Evolutionary conservation across 805 yeast species (phyloP), one percentile per base, ranked within the genome.

Genomic region (Groenewaldozyma salmanticensis): DNA sequence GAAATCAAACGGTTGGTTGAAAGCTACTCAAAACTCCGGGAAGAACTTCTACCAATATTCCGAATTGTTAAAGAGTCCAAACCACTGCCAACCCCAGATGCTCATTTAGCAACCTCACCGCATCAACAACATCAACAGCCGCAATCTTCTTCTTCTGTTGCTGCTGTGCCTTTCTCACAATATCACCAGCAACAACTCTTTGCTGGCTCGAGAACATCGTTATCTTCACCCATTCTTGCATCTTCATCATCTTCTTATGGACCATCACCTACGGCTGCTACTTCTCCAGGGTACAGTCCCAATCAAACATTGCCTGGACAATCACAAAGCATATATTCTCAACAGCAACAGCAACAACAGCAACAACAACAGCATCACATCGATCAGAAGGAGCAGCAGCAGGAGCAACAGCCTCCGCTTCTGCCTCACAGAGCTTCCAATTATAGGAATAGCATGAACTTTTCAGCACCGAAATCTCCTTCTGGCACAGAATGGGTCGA

Each of bases 1-100:
- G 67, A 62, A 43, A 49, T 62, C 42, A 65, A 64, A 45, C 62
- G 60, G 45, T 64, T 81, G 37, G 62, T 63, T 39, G 83, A 77
- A 19, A 72, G 70, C 51, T 72, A 77, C 53, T 60, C 65, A 35
- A 67, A 74, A 51, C 65, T 81, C 47, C 67, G 80, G 39, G 75
- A 78, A 35, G 88, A 81, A 46, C 59, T 81, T 49, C 61, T 77
- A 33, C 88, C 87, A 1, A 68, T 79, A 5, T 67, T 78, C 42
- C 69, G 79, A 42, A 64, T 73, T 37, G 65, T 73, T 35, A 81
- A 81, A 52, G 87, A 81, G 36, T 47, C 57, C 61, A 73, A 47
- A 71, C 86, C 85, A 3, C 64, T 80, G 39, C 86, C 86, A 0
- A 74, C 81, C 0, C 86, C 74, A 1, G 57, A 72, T 56, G 49